Evolutionary conservation across 2,329 filamentous ascomycete species (phyloP).

Genomic region (Pyrenophora seminiperda): DNA sequence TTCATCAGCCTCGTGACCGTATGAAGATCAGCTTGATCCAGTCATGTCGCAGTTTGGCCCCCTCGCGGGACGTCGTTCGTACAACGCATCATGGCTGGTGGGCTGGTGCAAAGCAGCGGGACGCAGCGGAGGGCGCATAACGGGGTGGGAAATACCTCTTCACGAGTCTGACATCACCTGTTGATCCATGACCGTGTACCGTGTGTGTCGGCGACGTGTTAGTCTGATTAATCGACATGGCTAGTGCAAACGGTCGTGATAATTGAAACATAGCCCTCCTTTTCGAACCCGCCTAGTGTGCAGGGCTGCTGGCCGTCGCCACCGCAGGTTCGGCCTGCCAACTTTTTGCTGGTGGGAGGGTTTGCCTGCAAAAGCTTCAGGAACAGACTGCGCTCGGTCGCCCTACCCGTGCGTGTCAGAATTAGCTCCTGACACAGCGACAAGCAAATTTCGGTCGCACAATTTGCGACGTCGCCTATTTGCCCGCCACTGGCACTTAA

Average conservation of each 20-base stretch:
- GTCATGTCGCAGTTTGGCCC: constrained; percentile 36
- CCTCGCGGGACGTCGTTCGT: constrained; percentile 25
- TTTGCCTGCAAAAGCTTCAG: constrained; percentile 39
- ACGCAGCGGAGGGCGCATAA: constrained; percentile 10
- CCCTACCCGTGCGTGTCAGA: constrained; percentile 28
- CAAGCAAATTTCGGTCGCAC: constrained; percentile 30
- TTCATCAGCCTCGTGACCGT: constrained; percentile 51
- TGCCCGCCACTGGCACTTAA: constrained; percentile 24
- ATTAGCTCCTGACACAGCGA: constrained; percentile 35
- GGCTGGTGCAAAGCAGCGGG: constrained; percentile 24
- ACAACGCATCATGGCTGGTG: constrained; percentile 30
- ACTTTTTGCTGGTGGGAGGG: constrained; percentile 18
- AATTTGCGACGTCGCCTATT: constrained; percentile 36
- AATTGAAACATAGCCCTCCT: constrained; percentile 42
- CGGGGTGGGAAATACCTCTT: constrained; percentile 21
- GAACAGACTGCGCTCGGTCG: constrained; percentile 37
- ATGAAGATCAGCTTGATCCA: constrained; percentile 45
- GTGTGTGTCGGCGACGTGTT: constrained; percentile 33
- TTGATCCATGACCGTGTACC: constrained; percentile 15
- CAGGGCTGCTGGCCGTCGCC: constrained; percentile 33
- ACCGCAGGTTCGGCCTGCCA: constrained; percentile 22
- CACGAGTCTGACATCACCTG: constrained; percentile 44
- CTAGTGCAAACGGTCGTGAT: constrained; percentile 39
- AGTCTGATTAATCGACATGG: constrained; percentile 34
- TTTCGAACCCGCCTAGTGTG: constrained; percentile 25